Percentiles rank a stretch among this genome's conserved stretches.
phyloP scores from a whole-genome alignment of 495 filamentous ascomycete species.

The Penicillium odoratum region DNA sequence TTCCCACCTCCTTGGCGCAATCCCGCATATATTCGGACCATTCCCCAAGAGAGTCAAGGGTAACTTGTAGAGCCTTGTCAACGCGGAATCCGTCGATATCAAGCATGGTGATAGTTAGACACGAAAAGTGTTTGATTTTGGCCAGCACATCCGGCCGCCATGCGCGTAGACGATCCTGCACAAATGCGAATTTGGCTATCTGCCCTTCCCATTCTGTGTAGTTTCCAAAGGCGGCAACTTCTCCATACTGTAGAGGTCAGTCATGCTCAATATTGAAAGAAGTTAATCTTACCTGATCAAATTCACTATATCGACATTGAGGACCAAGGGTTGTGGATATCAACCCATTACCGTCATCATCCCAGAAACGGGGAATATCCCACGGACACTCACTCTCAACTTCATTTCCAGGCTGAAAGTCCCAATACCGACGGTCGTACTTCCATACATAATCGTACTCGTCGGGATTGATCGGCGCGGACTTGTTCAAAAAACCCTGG shows the following conservation, averaged over 20 bases:
- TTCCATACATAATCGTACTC: slow-evolving; percentile 63
- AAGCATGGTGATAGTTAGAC: slow-evolving; percentile 59
- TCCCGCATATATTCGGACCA: slow-evolving; percentile 53
- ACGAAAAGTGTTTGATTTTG: slow-evolving; percentile 63
- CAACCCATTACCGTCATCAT: slow-evolving; percentile 50
- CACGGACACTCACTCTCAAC: slow-evolving; percentile 44
- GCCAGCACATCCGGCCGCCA: slow-evolving; percentile 61
- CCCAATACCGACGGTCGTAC: slow-evolving; percentile 53
- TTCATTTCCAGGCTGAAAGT: slow-evolving; percentile 61
- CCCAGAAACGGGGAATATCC: slow-evolving; percentile 66
- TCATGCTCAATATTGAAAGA: slow-evolving; percentile 5
- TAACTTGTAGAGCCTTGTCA: slow-evolving; percentile 66
- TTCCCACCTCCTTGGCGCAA: slow-evolving; percentile 56
- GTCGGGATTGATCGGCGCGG: slow-evolving; percentile 56
- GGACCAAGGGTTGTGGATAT: slow-evolving; percentile 9
- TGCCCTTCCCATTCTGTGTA: slow-evolving; percentile 67
- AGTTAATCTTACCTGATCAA: slow-evolving; percentile 45
- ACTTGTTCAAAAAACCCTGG: slow-evolving; percentile 61
- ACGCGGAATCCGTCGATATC: slow-evolving; percentile 70
- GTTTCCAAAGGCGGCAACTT: slow-evolving; percentile 66
- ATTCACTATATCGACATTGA: slow-evolving; percentile 66
- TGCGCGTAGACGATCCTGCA: slow-evolving; percentile 73
- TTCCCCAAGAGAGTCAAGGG: slow-evolving; percentile 62
- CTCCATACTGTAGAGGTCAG: slow-evolving; percentile 49
- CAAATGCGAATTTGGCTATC: slow-evolving; percentile 71